Percentiles rank a stretch among this genome's conserved stretches.
Conservation (phyloP, 73 alveolate genomes). For the Blepharisma japonicum region DNA sequence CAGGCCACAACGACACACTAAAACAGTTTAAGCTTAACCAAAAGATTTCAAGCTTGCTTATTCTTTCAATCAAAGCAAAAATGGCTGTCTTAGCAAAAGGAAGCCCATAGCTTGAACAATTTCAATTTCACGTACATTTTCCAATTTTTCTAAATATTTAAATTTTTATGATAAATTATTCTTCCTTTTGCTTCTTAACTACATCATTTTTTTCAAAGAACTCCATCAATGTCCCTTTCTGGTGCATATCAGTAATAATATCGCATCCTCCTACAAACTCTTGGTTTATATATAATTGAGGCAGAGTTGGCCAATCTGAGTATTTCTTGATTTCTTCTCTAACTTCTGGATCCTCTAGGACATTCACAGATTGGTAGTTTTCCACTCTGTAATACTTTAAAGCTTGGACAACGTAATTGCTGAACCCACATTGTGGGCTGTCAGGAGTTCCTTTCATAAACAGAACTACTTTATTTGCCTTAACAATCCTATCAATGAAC, state of each 20-base stretch:
- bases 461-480: conserved; percentile 45
- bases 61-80: no score
- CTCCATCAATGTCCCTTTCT: conserved; percentile 72
- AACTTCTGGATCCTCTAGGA: conserved; percentile 54
- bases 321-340: conserved; percentile 78
- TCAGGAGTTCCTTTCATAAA: conserved; percentile 69
- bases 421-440: conserved; percentile 72
- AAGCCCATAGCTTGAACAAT: no score
- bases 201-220: conserved; percentile 45
- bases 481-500: conserved; percentile 18
- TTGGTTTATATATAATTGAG: conserved; percentile 51
- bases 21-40: no score
- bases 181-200: neutral
- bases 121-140: no score
- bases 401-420: conserved; percentile 53
- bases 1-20: no score
- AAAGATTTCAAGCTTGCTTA: no score
- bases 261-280: conserved; percentile 80
- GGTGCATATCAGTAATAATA: conserved; percentile 79
- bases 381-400: conserved; percentile 39
- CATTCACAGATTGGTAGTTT: conserved; percentile 59
- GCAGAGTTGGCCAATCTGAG: conserved; percentile 90
- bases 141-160: no score
- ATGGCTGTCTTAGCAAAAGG: no score
- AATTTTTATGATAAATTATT: no score